A percentile compares a stretch with the other conserved stretches of the same genome.
phyloP scores from a whole-genome alignment of 2,329 filamentous ascomycete genomes.

The Ceratocystis ficicola region DNA sequence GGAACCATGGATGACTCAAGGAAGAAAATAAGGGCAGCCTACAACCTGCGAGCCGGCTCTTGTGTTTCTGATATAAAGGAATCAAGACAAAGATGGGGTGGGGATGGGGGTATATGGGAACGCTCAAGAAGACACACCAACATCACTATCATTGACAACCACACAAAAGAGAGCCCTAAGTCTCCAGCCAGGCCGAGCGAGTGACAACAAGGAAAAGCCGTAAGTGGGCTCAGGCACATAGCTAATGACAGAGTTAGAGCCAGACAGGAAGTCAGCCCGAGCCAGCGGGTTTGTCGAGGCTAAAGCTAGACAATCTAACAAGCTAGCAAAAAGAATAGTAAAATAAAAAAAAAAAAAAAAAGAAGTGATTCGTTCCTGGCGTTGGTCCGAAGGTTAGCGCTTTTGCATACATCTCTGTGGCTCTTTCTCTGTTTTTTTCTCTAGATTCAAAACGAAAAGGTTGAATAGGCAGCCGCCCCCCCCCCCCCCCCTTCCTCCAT shows the following conservation, averaged over 20 bases:
- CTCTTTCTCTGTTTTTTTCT: not conserved
- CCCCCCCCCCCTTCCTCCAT: not conserved
- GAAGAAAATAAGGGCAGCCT: not conserved
- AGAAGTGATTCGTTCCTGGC: not conserved
- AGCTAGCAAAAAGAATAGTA: too few relatives aligned
- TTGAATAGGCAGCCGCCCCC: too few relatives aligned
- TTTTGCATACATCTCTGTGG: not conserved
- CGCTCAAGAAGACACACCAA: not conserved
- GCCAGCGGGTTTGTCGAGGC: not conserved
- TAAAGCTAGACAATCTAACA: not conserved
- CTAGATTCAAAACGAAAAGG: too few relatives aligned
- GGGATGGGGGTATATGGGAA: not conserved
- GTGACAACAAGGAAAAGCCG: not conserved
- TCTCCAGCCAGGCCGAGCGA: not conserved
- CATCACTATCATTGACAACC: not conserved
- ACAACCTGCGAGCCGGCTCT: not conserved
- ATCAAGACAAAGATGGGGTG: not conserved
- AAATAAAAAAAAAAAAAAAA: not conserved
- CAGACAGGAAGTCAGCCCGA: not conserved
- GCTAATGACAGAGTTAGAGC: not conserved
- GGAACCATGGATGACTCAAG: not conserved
- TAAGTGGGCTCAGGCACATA: not conserved
- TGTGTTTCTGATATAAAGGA: constrained; percentile 1
- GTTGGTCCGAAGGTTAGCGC: not conserved
- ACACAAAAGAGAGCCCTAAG: not conserved